These are phyloP conservation scores for Phalaenopsis aphrodite DNA, from an alignment of 106 monocot species.

Conservation along the genomic window DNA sequence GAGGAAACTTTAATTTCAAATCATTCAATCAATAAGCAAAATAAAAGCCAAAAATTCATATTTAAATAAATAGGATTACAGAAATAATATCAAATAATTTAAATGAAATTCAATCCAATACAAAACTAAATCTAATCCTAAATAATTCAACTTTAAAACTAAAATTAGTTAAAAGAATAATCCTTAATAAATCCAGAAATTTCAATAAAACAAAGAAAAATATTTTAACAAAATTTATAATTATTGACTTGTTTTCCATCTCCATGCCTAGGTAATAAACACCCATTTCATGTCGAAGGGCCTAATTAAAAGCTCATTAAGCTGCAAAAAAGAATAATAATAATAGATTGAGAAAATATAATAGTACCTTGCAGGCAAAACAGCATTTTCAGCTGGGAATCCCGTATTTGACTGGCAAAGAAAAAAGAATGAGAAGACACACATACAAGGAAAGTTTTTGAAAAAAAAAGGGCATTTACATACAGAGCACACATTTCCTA, in stretches of 20 bases:
- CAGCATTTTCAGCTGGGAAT: constrained; percentile 16
- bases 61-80: no score
- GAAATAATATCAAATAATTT: no score
- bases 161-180: no score
- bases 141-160: no score
- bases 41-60: no score
- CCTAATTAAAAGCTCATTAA: not conserved
- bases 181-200: no score
- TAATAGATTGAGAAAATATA: not conserved
- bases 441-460: not conserved
- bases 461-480: not conserved
- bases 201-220: no score
- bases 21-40: no score
- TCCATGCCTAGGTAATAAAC: not conserved
- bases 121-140: no score
- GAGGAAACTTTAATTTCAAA: no score
- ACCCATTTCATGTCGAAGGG: not conserved
- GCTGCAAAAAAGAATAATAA: not conserved
- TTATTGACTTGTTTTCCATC: not conserved
- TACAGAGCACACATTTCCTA: not conserved
- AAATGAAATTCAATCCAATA: no score
- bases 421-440: constrained; percentile 27
- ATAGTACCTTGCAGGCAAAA: constrained; percentile 41
- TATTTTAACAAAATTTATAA: no score
- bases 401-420: constrained; percentile 52